These are phyloP conservation scores for Candida alai DNA, from an alignment of 805 yeast genomes.

Conservation along the genomic window DNA sequence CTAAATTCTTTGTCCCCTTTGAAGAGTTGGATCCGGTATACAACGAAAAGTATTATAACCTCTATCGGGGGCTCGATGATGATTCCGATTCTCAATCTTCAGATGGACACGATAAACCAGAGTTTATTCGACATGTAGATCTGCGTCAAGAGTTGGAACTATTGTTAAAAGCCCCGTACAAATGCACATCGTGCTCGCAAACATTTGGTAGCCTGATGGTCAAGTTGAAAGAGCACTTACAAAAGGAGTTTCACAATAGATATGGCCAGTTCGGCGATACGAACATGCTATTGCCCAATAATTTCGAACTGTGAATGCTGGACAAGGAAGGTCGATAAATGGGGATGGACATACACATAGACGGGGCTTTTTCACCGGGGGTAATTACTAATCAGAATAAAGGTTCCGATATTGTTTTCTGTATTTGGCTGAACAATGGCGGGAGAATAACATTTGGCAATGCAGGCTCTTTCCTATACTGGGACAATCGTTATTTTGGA, in stretches of 20 bases:
- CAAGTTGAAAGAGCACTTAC: slow-evolving; percentile 26
- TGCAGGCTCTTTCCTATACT: too few species aligned
- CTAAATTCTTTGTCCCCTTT: slow-evolving; percentile 59
- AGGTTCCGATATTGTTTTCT: too few species aligned
- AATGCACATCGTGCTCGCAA: slow-evolving; percentile 25
- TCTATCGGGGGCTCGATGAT: background rate
- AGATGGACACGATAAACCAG: slow-evolving; percentile 1
- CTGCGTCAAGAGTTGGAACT: slow-evolving; percentile 9
- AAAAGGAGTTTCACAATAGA: slow-evolving; percentile 18
- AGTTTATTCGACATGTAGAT: slow-evolving; percentile 5
- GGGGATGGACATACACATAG: too few species aligned
- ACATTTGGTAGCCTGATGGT: slow-evolving; percentile 22
- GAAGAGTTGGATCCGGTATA: slow-evolving; percentile 32
- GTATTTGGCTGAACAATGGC: too few species aligned
- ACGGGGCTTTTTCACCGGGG: too few species aligned
- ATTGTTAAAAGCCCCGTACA: slow-evolving; percentile 19
- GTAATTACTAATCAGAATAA: too few species aligned
- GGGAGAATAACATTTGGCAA: too few species aligned
- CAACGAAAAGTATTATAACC: slow-evolving; percentile 7
- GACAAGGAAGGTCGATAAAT: too few species aligned
- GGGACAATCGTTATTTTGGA: too few species aligned
- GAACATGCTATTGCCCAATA: slow-evolving; percentile 5
- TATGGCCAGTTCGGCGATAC: slow-evolving; percentile 8
- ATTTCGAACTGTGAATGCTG: slow-evolving; percentile 1
- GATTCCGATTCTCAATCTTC: slow-evolving; percentile 7